phyloP scores from a whole-genome alignment of 768 basidiomycete genomes.

The Suillus bovinus region DNA sequence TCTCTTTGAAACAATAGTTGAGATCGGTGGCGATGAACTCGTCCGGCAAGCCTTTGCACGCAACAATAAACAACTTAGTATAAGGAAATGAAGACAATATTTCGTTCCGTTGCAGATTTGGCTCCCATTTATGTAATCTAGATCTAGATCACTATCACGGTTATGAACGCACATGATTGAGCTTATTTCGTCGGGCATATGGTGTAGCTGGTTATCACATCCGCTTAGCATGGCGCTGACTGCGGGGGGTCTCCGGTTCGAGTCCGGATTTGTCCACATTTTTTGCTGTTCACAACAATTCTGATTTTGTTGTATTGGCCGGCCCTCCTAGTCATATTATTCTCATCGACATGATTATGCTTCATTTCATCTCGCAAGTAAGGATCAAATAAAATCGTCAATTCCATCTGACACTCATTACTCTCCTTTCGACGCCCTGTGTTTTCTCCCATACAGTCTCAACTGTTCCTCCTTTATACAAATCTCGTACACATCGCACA shows the following conservation, averaged over 20 bases:
- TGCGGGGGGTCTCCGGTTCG: constrained; percentile 43
- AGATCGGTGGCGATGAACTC: too few species aligned
- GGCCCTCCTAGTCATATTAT: not conserved
- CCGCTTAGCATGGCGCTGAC: constrained; percentile 36
- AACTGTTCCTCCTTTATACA: constrained; percentile 41
- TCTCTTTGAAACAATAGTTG: not conserved
- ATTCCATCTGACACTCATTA: constrained; percentile 65
- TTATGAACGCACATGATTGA: not conserved
- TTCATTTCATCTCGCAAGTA: not conserved
- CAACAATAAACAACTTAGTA: not conserved
- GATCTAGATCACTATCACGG: not conserved
- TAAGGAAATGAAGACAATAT: too few species aligned
- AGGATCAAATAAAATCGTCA: not conserved
- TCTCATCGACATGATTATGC: not conserved
- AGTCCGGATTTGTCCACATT: constrained; percentile 40
- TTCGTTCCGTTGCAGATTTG: too few species aligned
- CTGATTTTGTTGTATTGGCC: not conserved
- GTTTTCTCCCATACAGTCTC: constrained; percentile 65
- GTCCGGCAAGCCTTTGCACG: not conserved
- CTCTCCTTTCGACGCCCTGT: constrained; percentile 69
- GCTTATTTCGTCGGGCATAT: constrained; percentile 27
- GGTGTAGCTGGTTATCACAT: constrained; percentile 44
- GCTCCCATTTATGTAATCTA: too few species aligned
- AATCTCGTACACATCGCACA: constrained; percentile 48
- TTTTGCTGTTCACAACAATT: constrained; percentile 15